Percentiles rank a stretch among this genome's conserved stretches.
Evolutionary conservation across 768 basidiomycete species (phyloP).

Genomic region (Naematelia encephala): DNA sequence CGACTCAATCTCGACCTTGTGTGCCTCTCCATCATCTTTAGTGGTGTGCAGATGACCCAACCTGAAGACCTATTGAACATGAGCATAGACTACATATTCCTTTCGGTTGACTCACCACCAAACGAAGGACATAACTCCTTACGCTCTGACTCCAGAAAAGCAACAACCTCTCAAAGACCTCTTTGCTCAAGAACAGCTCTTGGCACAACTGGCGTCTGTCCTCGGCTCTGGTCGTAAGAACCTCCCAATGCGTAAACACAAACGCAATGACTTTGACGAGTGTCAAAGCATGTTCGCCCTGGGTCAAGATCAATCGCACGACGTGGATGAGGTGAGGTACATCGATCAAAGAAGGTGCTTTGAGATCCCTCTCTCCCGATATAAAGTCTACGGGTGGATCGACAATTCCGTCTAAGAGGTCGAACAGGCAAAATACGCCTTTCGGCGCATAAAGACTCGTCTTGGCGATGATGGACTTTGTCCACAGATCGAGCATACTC

Average conservation of each 20-base stretch:
- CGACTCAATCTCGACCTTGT: conserved; percentile 47
- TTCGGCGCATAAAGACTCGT: conserved; percentile 54
- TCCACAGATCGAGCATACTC: conserved; percentile 52
- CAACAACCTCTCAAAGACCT: conserved; percentile 51
- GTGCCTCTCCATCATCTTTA: conserved; percentile 33
- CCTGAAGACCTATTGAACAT: conserved; percentile 46
- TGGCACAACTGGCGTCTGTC: conserved; percentile 52
- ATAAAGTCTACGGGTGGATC: conserved; percentile 45
- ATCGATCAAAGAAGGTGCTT: conserved; percentile 45
- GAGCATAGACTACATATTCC: conserved; percentile 1
- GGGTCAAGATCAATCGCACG: conserved; percentile 49
- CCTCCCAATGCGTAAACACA: conserved; percentile 54
- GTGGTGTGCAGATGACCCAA: conserved; percentile 51
- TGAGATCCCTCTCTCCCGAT: conserved; percentile 2
- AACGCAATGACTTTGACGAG: conserved; percentile 53
- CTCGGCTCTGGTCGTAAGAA: conserved; percentile 41
- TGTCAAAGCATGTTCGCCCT: conserved; percentile 54
- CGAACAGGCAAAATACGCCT: conserved; percentile 54
- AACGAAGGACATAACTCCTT: conserved; percentile 48
- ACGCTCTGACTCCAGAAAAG: conserved; percentile 52
- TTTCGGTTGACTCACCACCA: conserved; percentile 49
- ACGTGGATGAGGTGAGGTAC: conserved; percentile 51
- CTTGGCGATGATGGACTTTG: conserved; percentile 49
- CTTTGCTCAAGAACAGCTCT: conserved; percentile 50
- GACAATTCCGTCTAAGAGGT: conserved; percentile 53